Conservation (phyloP, 495 filamentous ascomycete genomes). For the Geoglossum glabrum region DNA sequence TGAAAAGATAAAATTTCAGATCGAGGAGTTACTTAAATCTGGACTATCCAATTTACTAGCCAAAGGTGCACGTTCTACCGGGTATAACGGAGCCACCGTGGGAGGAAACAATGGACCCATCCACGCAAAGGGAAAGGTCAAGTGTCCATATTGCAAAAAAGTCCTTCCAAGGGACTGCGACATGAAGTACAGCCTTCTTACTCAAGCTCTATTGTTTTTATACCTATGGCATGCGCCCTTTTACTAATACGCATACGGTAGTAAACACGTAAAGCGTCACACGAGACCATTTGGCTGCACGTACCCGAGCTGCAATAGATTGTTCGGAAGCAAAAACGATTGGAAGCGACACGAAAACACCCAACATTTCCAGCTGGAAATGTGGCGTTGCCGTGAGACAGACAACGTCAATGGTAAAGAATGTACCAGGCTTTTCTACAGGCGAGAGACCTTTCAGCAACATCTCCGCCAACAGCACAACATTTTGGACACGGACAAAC, state of each 20-base stretch:
- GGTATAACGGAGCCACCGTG: neutral
- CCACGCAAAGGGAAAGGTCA: neutral
- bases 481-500: constrained; percentile 19
- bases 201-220: constrained; percentile 8
- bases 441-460: constrained; percentile 35
- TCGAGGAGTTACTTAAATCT: neutral
- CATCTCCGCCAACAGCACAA: constrained; percentile 38
- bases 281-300: constrained; percentile 79
- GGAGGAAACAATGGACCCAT: neutral
- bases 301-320: constrained; percentile 47
- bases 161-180: constrained; percentile 6
- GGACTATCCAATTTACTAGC: neutral
- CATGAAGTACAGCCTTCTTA: constrained; percentile 8
- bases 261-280: constrained; percentile 81
- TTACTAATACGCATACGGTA: constrained; percentile 14
- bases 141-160: neutral
- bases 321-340: constrained; percentile 83
- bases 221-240: neutral
- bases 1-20: neutral
- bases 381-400: constrained; percentile 48
- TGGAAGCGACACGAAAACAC: constrained; percentile 93
- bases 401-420: constrained; percentile 7
- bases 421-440: constrained; percentile 41
- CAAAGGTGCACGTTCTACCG: neutral
- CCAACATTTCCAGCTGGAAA: constrained; percentile 57